Evolutionary conservation across 23 red algal genomes (phyloP).

Genomic region (Gracilaria gracilis): DNA sequence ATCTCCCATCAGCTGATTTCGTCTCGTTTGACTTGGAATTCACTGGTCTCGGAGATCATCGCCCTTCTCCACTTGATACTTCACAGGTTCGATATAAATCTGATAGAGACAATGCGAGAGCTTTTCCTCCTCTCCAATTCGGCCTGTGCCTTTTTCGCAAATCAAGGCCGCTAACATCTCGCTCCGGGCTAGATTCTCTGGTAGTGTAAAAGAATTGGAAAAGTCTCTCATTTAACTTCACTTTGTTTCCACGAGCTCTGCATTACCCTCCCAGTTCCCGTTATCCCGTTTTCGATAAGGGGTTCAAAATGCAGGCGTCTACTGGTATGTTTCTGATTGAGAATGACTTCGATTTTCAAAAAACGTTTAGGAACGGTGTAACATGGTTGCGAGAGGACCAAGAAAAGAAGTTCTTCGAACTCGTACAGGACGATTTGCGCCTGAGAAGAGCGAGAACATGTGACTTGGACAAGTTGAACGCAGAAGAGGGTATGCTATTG

Average conservation of each 20-base stretch:
- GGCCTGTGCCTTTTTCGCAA: constrained; percentile 63
- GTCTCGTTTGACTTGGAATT: constrained; percentile 69
- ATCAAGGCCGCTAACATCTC: not conserved
- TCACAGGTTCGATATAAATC: constrained; percentile 40
- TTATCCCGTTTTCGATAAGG: constrained; percentile 53
- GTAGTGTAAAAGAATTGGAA: constrained; percentile 33
- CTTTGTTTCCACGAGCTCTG: constrained; percentile 63
- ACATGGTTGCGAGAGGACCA: constrained; percentile 54
- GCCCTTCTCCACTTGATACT: constrained; percentile 60
- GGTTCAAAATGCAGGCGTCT: constrained; percentile 48
- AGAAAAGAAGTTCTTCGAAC: constrained; percentile 26
- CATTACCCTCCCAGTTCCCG: constrained; percentile 35
- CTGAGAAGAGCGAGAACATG: not conserved
- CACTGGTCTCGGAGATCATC: constrained; percentile 57
- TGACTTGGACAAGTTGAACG: constrained; percentile 12
- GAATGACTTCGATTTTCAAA: constrained; percentile 73
- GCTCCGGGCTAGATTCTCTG: not conserved
- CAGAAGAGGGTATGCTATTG: constrained; percentile 28
- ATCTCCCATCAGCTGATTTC: constrained; percentile 52
- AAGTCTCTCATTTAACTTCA: constrained; percentile 63
- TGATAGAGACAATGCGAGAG: constrained; percentile 30
- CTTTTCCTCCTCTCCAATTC: constrained; percentile 63
- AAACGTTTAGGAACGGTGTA: constrained; percentile 47
- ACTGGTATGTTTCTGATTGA: constrained; percentile 42
- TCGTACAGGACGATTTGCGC: constrained; percentile 19